Base-by-base conservation (phyloP, 2,329 filamentous ascomycete genomes). In the Verticillium longisporum region DNA sequence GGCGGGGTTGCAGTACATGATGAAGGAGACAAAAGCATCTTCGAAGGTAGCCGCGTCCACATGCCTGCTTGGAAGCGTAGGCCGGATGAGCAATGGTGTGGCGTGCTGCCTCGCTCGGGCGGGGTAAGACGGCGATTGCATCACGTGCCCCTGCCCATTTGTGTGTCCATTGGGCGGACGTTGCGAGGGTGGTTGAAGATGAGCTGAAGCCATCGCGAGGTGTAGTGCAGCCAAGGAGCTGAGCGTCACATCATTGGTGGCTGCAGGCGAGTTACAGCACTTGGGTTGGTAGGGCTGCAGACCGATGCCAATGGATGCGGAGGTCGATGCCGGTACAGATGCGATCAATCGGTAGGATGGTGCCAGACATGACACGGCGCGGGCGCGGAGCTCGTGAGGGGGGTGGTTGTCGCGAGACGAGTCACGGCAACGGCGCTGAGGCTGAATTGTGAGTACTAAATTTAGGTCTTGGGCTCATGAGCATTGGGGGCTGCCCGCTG, bases 1-100 rank as follows among this genome's bases (percentile, higher is more conserved):
- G 54, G 85, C 87, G 5, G 93, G 93, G 73, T 97, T 97, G 80
- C 93, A 97, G 74, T 92, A 91, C 61, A 97, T 81, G 68, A 97
- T 90, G 72, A 97, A 97, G 66, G 80, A 75, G 62, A 93, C 88
- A 72, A 93, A 97, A 58, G 91, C 88, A 71, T 94, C 86, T 69
- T 93, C 90, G 65, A 97, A 88, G 13, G 83, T 89, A 1, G 84
- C 83, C 67, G 86, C 83, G 3, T 84, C 87, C 34, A 96, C 86
- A 63, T 86, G 78, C 64, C 83, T 85, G 60, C 86, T 79, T 9
- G 93, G 93, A 56, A 94, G 74, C 1, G 45, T 50, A 18, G 45
- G 45, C 18, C 45, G 45, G 45, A 50, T 21, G 45, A 50, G 45
- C 18, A 21, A 10, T 21, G 45, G 45, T 21, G 21, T n/a, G 18